Percentiles rank a stretch among this genome's conserved stretches.
These are phyloP conservation scores for Solanum hybrid DNA, from an alignment of 305 asterid genomes.

Conservation along the genomic window DNA sequence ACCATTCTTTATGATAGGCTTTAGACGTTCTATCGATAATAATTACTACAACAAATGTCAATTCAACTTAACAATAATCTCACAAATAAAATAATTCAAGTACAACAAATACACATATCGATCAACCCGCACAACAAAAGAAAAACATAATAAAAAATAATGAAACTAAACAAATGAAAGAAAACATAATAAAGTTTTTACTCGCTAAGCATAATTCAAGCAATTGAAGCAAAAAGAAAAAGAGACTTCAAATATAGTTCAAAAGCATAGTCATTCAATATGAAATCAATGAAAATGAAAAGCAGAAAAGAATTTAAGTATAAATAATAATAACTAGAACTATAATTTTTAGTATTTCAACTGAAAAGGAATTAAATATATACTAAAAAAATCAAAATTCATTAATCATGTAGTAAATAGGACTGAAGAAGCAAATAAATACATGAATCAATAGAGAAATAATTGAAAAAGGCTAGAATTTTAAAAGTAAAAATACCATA, in stretches of 20 bases:
- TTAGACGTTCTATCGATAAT: neutral
- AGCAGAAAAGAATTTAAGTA: neutral
- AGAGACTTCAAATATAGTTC: neutral
- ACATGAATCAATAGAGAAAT: no score
- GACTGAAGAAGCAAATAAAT: no score
- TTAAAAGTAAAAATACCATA: neutral
- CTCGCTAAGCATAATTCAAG: neutral
- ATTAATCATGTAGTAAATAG: neutral
- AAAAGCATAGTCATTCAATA: neutral
- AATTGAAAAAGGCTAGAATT: no score
- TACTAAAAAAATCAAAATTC: neutral
- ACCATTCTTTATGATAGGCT: neutral
- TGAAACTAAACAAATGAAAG: neutral
- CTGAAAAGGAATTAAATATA: neutral
- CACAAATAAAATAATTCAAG: neutral
- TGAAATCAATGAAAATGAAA: neutral
- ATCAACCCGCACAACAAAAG: neutral
- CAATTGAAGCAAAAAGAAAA: no score
- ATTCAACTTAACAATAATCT: neutral
- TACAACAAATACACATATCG: neutral
- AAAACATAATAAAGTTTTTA: neutral
- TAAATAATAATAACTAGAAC: neutral
- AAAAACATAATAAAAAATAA: neutral
- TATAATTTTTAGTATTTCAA: neutral
- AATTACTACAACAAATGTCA: neutral